Evolutionary conservation across 73 alveolate genomes (phyloP), one percentile per base, ranked within the genome.

Genomic region (Halteria grandinella): DNA sequence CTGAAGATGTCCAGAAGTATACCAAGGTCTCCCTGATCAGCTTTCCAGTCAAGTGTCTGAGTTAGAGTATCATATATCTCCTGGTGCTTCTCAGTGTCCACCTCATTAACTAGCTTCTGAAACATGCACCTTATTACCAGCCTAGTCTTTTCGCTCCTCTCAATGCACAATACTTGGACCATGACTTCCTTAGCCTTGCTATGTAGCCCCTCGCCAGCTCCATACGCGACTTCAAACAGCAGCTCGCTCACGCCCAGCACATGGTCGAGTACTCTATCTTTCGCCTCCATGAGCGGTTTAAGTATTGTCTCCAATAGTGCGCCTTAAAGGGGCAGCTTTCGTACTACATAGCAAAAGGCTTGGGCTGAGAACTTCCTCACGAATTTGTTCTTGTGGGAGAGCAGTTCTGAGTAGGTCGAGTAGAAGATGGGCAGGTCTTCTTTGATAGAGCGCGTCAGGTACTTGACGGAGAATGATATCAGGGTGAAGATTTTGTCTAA

Each of bases 351-450:
- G 27, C 85, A 24, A 20, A 80, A 28, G 44, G 85, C 51, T 53
- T 80, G 60, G 4, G 85, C 55, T 3, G 90, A 84, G 55, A 80
- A 80, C 54, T 55, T 80, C 21, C 80, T 50, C 47, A 80, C 41
- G 53, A 21, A 43, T 23, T 64, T 66, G 45, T 80, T 80, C 37
- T 70, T 80, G 44, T 62, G 72, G 5, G 32, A 18, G 6, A 80
- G 37, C 23, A 80, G 21, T 33, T 53, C 66, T 33, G 69, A 69
- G 57, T 69, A 80, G 7, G 48, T 20, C 6, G n/a, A 20, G 43
- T 69, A 80, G 52, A 80, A 80, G 37, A 39, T 44, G 21, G 40
- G 20, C 24, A 80, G 17, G 55, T 80, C 74, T 18, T 80, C 55
- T 44, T 66, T 39, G 5, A 80, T 80, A 24, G 71, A n/a, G 25